Evolutionary conservation across 108 stramenopile genomes (phyloP), one percentile per base, ranked within the genome.

Genomic region (Pseudonitzschia delicatissima): DNA sequence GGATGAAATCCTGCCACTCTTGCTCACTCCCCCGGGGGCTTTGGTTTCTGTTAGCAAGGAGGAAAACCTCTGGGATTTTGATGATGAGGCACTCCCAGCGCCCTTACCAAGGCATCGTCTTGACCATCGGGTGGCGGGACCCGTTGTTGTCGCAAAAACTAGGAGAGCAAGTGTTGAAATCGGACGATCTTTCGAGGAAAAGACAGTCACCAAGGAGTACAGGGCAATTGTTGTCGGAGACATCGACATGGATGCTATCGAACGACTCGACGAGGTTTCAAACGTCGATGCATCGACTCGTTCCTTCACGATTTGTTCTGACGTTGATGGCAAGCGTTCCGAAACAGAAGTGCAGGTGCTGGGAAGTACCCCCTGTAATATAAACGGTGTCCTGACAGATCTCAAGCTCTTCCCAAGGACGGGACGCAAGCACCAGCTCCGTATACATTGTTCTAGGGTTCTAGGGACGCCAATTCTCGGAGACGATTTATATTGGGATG

Each of bases 381-480:
- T 63, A 44, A 47, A 63, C 23, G 62, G 62, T 11, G 31, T 63
- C 29, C 33, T 55, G 17, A 55, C 53, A 5, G 53, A 55, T 33
- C n/a, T 55, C 9, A 31, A 35, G n/a, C 53, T 55, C 4, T 55
- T 55, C 27, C 88, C 85, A 12, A 69, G 73, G 18, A 89, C 88
- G 12, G 88, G 88, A 29, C 75, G 88, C 35, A 89, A 84, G 13
- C 92, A 94, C 66, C 92, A 94, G 64, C 68, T 94, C 2, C 76
- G 92, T 1, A 87, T 90, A 9, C 92, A 94, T 66, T 84, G 85
- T 62, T 85, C 88, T 20, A 40, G 59, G 35, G 82, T 76, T 18
- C 45, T 88, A 7, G 88, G 88, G 17, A 76, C 89, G 69, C 88
- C 93, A 12, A 92, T 95, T 45, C 58, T 92, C 15, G 93, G 88